These are phyloP conservation scores for Ambispora gerdemannii DNA, from an alignment of 192 early-diverging fungal species.

Conservation along the genomic window DNA sequence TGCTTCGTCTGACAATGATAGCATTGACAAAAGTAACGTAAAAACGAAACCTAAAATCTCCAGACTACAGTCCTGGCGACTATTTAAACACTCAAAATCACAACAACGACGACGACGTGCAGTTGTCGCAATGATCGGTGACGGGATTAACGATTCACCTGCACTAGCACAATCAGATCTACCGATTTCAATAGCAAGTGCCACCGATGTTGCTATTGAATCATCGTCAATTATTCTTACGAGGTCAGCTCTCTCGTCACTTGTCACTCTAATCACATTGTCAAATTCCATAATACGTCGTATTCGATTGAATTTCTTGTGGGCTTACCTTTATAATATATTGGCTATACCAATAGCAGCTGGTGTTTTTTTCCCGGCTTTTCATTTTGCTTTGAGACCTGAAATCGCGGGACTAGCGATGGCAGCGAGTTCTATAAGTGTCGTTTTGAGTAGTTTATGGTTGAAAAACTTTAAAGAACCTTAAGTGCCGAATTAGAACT, in stretches of 20 bases:
- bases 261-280: slow-evolving; percentile 76
- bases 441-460: slow-evolving; percentile 75
- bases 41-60: too few relatives aligned
- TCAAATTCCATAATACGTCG: slow-evolving; percentile 75
- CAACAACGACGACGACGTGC: too few relatives aligned
- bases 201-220: slow-evolving; percentile 89
- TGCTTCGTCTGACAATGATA: too few relatives aligned
- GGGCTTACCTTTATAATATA: slow-evolving; percentile 86
- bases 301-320: too few relatives aligned
- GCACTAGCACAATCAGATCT: slow-evolving; percentile 86
- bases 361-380: slow-evolving; percentile 68
- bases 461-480: slow-evolving; percentile 50
- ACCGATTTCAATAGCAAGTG: slow-evolving; percentile 80
- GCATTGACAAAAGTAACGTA: slow-evolving; percentile 56
- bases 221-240: slow-evolving; percentile 82
- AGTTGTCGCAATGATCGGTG: slow-evolving; percentile 88
- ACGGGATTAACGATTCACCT: slow-evolving; percentile 94
- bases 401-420: too few relatives aligned
- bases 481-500: too few relatives aligned
- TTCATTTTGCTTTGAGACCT: slow-evolving; percentile 44
- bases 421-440: slow-evolving; percentile 83
- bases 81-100: too few relatives aligned
- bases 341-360: slow-evolving; percentile 89
- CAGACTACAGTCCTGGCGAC: too few relatives aligned
- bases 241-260: slow-evolving; percentile 69